Evolutionary conservation across 805 yeast genomes (phyloP), one percentile per base, ranked within the genome.

Genomic region (Nakazawaea molendinolei): DNA sequence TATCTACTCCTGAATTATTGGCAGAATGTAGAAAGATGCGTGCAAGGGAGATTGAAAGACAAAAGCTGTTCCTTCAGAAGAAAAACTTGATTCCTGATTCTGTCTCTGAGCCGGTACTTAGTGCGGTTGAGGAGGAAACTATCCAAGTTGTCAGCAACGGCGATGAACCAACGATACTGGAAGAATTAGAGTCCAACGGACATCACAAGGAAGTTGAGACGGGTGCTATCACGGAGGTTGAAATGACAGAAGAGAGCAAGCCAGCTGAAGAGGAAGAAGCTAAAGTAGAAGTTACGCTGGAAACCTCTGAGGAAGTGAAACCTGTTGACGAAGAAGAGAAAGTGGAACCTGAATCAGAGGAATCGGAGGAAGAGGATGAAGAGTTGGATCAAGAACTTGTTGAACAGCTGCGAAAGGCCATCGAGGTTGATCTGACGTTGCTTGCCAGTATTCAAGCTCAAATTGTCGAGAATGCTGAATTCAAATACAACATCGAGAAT

Each of bases 1-100:
- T 89, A 46, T 76, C 80, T 33, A 61, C 69, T 3, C 80, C 90
- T 1, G 83, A 76, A 24, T 79, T 92, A 39, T 52, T 81, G 17
- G 70, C 71, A 28, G 86, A 86, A 29, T 92, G 97, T 63, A 79
- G 74, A 44, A 81, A 75, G 14, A 65, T 89, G 51, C 69, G 80
- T 40, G 65, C 61, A 33, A 68, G 96, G 43, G 95, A 86, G 49
- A 52, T 68, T 21, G 57, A 59, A 28, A 71, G 79, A 46, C 76
- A 73, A 45, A 58, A 58, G 13, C 61, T 64, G 42, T 67, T 60
- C 32, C 8, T 28, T 10, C n/a, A n/a, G 8, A 29, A 34, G n/a
- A 34, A 19, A n/a, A 19, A 22, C 29, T 23, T 21, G n/a, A 26
- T 5, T 33, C 10, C 25, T 15, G 33, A 24, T 23, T 8, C 24